Percentiles rank a stretch among this genome's conserved stretches.
Evolutionary conservation across 495 filamentous ascomycete species (phyloP).

Genomic region (Penicillium turbatum): DNA sequence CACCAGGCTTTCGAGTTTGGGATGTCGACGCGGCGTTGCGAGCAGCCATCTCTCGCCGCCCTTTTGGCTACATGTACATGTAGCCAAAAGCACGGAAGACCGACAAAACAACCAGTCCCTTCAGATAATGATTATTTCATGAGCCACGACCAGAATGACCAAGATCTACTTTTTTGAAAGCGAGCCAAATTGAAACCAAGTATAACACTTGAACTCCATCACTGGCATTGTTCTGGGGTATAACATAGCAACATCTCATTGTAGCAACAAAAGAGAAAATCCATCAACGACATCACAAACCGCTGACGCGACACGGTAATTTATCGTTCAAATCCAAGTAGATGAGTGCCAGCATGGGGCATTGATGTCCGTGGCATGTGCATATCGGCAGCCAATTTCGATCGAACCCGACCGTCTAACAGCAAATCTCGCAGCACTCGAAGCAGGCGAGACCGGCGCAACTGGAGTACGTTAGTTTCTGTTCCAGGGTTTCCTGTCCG

Average conservation of each 20-base stretch:
- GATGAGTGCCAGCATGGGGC: background rate
- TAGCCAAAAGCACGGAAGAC: background rate
- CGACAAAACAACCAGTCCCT: background rate
- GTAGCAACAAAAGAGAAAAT: background rate
- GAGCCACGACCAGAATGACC: background rate
- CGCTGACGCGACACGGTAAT: background rate
- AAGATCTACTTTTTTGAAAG: background rate
- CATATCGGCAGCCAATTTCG: background rate
- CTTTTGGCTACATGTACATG: background rate
- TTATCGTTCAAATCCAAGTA: background rate
- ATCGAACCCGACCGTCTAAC: constrained; percentile 23
- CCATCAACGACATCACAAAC: background rate
- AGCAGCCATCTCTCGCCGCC: constrained; percentile 15
- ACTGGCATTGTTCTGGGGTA: constrained; percentile 12
- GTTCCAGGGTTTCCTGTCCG: background rate
- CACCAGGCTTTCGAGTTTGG: constrained; percentile 23
- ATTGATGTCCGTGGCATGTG: background rate
- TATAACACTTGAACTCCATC: constrained; percentile 2
- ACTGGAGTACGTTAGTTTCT: constrained; percentile 19
- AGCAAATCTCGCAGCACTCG: constrained; percentile 46
- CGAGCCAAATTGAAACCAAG: background rate
- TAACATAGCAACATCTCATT: constrained; percentile 2
- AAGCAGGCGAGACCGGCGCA: constrained; percentile 44
- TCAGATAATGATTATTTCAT: background rate
- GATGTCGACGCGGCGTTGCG: constrained; percentile 28